Evolutionary conservation across 441 rosid species (phyloP).

Genomic region (Bruguiera hainesii): DNA sequence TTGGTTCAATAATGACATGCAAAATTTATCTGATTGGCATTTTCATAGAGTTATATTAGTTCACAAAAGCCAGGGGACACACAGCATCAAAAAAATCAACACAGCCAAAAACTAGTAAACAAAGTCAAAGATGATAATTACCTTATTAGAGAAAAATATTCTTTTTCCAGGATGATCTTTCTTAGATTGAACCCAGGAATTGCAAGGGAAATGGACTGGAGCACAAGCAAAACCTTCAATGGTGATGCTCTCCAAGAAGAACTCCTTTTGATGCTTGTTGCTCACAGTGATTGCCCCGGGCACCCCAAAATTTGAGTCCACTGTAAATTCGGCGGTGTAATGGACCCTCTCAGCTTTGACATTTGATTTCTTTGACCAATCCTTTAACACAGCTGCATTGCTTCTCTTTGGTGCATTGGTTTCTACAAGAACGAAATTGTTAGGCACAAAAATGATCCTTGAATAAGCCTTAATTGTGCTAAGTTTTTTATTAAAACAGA

Average conservation of each 20-base stretch:
- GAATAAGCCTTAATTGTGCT: too few relatives aligned
- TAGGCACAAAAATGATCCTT: background rate
- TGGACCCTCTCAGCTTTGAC: conserved; percentile 70
- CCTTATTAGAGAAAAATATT: conserved; percentile 85
- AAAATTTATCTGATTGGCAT: conserved; percentile 12
- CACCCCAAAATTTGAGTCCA: conserved; percentile 64
- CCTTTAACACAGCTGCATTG: conserved; percentile 58
- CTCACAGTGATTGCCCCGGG: conserved; percentile 83
- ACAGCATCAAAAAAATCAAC: background rate
- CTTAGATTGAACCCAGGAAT: conserved; percentile 85
- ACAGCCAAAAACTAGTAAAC: background rate
- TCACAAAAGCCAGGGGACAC: background rate
- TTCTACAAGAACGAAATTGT: conserved; percentile 32
- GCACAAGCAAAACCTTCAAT: conserved; percentile 85
- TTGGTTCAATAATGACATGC: conserved; percentile 7
- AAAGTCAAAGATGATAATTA: conserved; percentile 13
- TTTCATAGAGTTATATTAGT: background rate
- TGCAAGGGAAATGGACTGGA: conserved; percentile 86
- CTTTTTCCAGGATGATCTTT: conserved; percentile 61
- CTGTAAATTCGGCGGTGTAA: conserved; percentile 75
- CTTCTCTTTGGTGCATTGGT: conserved; percentile 76
- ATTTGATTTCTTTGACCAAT: conserved; percentile 79
- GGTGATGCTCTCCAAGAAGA: conserved; percentile 75
- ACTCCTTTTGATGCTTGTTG: conserved; percentile 85
- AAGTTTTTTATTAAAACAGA: too few relatives aligned